A percentile compares a stretch with the other conserved stretches of the same genome.
phyloP scores from a whole-genome alignment of 192 early-diverging fungal genomes.

The Lobulomyces angularis region DNA sequence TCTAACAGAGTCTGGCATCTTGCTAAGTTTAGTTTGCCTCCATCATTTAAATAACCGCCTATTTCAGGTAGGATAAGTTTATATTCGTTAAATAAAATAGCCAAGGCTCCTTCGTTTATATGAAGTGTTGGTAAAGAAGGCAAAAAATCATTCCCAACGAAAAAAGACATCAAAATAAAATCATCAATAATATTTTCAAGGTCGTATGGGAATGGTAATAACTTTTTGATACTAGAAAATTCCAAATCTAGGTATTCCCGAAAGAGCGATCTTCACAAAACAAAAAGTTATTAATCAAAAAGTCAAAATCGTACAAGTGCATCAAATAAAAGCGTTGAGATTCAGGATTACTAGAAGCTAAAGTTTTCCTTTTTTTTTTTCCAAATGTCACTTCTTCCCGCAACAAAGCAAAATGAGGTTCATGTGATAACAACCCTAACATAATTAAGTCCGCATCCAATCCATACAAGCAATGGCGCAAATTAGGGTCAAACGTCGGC shows the following conservation, averaged over 20 bases:
- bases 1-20: slow-evolving; percentile 67
- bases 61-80: slow-evolving; percentile 60
- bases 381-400: slow-evolving; percentile 90
- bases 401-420: slow-evolving; percentile 91
- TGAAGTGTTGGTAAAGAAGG: slow-evolving; percentile 88
- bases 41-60: slow-evolving; percentile 75
- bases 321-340: slow-evolving; percentile 47
- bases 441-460: slow-evolving; percentile 96
- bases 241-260: slow-evolving; percentile 88
- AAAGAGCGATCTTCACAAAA: slow-evolving; percentile 63
- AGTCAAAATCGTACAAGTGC: slow-evolving; percentile 26
- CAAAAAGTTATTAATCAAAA: slow-evolving; percentile 55
- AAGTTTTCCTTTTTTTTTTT: slow-evolving; percentile 48
- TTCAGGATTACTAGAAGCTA: slow-evolving; percentile 48
- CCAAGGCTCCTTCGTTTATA: slow-evolving; percentile 90
- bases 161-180: slow-evolving; percentile 93
- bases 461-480: slow-evolving; percentile 65
- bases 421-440: slow-evolving; percentile 88
- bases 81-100: slow-evolving; percentile 78
- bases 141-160: slow-evolving; percentile 97
- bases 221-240: slow-evolving; percentile 43
- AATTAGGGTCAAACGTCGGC: slow-evolving; percentile 79
- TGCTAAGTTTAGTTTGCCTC: slow-evolving; percentile 64
- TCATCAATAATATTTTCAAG: slow-evolving; percentile 91
- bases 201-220: slow-evolving; percentile 65